Conservation (phyloP, 768 basidiomycete genomes). For the Lyophyllum shimeji region DNA sequence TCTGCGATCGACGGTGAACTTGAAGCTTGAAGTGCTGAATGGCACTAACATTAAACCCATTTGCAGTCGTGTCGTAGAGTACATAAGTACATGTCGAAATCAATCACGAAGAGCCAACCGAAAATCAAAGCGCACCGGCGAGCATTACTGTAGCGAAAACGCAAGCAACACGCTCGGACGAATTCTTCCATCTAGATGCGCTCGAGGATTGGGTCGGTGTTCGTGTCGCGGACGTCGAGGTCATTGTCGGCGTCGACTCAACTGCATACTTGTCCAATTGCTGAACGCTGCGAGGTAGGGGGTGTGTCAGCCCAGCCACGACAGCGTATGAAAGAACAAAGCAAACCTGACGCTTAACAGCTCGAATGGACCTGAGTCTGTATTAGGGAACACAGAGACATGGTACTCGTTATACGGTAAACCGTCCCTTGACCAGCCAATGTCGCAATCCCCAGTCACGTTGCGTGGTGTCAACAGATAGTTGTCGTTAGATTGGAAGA, state of each 20-base stretch:
- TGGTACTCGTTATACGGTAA: constrained; percentile 5
- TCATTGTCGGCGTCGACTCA: not conserved
- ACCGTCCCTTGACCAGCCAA: not conserved
- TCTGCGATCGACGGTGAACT: too few species aligned
- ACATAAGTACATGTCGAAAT: too few species aligned
- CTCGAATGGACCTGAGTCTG: not conserved
- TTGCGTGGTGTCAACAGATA: not conserved
- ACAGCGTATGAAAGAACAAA: not conserved
- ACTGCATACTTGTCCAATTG: not conserved
- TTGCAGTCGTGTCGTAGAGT: too few species aligned
- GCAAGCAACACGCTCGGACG: too few species aligned
- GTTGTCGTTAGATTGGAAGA: not conserved
- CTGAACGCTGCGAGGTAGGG: not conserved
- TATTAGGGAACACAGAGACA: not conserved
- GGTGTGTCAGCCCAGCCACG: not conserved
- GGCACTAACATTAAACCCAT: too few species aligned
- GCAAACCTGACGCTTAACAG: not conserved
- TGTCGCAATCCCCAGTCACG: constrained; percentile 3
- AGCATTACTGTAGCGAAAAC: too few species aligned
- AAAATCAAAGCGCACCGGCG: too few species aligned
- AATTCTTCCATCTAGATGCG: not conserved
- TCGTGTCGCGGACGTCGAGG: not conserved
- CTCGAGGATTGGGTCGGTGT: not conserved
- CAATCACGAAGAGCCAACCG: too few species aligned
- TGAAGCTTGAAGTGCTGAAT: too few species aligned